Conservation (phyloP, 768 basidiomycete genomes). For the Candolleomyces aberdarensis region DNA sequence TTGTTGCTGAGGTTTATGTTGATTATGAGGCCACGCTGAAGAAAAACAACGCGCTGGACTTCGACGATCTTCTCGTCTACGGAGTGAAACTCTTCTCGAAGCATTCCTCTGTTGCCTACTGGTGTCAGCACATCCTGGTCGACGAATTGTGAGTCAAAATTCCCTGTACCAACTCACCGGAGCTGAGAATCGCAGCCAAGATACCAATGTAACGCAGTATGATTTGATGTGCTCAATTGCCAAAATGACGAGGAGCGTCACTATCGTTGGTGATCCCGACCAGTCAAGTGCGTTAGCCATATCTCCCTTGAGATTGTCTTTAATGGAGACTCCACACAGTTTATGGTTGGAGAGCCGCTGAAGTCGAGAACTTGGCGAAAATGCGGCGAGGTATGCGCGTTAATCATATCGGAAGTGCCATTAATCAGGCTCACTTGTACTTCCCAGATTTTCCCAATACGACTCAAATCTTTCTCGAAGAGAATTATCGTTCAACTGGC, state of each 20-base stretch:
- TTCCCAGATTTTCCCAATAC: slow-evolving; percentile 60
- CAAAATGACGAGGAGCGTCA: slow-evolving; percentile 46
- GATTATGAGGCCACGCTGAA: slow-evolving; percentile 64
- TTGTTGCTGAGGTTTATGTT: slow-evolving; percentile 53
- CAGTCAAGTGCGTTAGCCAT: slow-evolving; percentile 59
- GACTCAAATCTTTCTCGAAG: slow-evolving; percentile 70
- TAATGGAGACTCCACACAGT: slow-evolving; percentile 35
- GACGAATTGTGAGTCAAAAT: slow-evolving; percentile 31
- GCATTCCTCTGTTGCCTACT: slow-evolving; percentile 21
- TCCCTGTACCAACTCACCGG: not conserved
- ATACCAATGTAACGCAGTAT: slow-evolving; percentile 59
- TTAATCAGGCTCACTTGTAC: not conserved
- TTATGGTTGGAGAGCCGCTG: slow-evolving; percentile 85
- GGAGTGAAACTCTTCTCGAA: slow-evolving; percentile 15
- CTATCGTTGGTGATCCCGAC: slow-evolving; percentile 88
- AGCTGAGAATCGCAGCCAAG: slow-evolving; percentile 5
- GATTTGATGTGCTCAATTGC: slow-evolving; percentile 73
- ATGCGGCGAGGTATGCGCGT: slow-evolving; percentile 57
- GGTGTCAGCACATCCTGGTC: slow-evolving; percentile 26
- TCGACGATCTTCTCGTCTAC: slow-evolving; percentile 47
- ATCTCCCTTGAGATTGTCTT: not conserved
- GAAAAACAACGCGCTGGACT: slow-evolving; percentile 73
- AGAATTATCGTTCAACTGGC: slow-evolving; percentile 85
- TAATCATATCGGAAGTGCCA: not conserved
- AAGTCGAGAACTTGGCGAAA: slow-evolving; percentile 67